phyloP scores from a whole-genome alignment of 306 rosid genomes.

The Rosa persica region DNA sequence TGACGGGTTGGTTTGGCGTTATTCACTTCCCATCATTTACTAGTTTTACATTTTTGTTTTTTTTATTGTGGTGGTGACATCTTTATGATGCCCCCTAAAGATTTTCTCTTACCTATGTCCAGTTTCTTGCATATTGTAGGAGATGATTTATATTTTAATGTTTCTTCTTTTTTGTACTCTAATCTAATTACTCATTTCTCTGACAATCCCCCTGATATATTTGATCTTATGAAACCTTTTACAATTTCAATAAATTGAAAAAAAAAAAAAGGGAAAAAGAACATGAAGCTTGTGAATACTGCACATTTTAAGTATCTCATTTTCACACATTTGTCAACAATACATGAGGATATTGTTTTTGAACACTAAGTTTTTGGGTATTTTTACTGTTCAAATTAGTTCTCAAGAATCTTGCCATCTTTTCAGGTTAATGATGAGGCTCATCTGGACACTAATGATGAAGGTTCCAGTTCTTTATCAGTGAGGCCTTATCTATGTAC shows the following conservation, averaged over 20 bases:
- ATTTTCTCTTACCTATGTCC: neutral
- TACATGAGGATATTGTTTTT: neutral
- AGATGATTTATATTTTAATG: neutral
- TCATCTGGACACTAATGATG: conserved; percentile 32
- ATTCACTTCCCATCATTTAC: neutral
- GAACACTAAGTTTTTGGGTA: conserved; percentile 4
- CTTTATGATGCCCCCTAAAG: neutral
- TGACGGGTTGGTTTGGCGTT: neutral
- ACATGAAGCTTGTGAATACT: neutral
- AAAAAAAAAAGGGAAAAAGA: neutral
- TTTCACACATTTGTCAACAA: neutral
- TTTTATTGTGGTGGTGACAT: neutral
- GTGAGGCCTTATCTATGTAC: conserved; percentile 82
- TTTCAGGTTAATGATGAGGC: conserved; percentile 56
- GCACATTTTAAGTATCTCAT: neutral
- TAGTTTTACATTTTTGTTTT: neutral
- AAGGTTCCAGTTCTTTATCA: conserved; percentile 29
- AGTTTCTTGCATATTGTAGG: neutral
- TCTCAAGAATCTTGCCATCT: conserved; percentile 11
- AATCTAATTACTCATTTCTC: neutral
- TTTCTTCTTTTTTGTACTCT: neutral
- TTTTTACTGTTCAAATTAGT: conserved; percentile 7
- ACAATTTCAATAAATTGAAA: neutral
- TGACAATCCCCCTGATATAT: neutral
- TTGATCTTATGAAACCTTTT: neutral